Evolutionary conservation across 2,329 filamentous ascomycete species (phyloP).

Genomic region (Piedraia hortae): DNA sequence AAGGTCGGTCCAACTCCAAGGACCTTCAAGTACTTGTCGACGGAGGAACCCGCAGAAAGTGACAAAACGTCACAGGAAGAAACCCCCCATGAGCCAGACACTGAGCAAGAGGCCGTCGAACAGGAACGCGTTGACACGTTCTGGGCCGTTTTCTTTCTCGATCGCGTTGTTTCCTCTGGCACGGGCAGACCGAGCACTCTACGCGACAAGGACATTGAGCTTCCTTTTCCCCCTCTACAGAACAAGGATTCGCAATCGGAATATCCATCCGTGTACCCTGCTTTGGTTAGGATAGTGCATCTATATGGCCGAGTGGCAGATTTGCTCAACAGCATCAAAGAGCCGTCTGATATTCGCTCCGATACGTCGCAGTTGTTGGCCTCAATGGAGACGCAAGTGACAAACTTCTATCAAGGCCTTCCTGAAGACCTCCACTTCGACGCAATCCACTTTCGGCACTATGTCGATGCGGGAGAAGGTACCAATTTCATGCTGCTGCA

Average conservation of each 20-base stretch:
- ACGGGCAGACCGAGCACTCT: conserved; percentile 64
- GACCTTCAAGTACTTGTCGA: conserved; percentile 25
- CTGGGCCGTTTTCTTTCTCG: conserved; percentile 72
- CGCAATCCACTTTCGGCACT: conserved; percentile 61
- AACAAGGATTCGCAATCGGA: conserved; percentile 27
- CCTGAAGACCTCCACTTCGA: conserved; percentile 57
- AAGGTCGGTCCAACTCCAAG: conserved; percentile 28
- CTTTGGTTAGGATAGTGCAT: conserved; percentile 59
- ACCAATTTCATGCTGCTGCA: conserved; percentile 70
- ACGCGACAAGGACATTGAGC: conserved; percentile 60
- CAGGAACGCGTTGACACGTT: conserved; percentile 67
- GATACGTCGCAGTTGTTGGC: conserved; percentile 45
- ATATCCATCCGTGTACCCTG: conserved; percentile 55
- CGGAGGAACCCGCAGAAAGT: conserved; percentile 6
- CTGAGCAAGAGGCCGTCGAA: conserved; percentile 34
- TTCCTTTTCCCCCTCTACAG: conserved; percentile 34
- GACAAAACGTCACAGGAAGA: neutral
- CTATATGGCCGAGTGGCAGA: conserved; percentile 67
- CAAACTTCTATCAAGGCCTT: conserved; percentile 43
- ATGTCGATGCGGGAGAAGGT: conserved; percentile 53
- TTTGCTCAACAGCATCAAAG: conserved; percentile 53
- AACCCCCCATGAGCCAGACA: conserved; percentile 2
- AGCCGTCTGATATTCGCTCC: conserved; percentile 43
- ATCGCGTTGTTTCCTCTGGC: conserved; percentile 65
- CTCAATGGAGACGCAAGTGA: conserved; percentile 59